These are phyloP conservation scores for Didymella glomerata DNA, from an alignment of 2,329 filamentous ascomycete genomes.

Conservation along the genomic window DNA sequence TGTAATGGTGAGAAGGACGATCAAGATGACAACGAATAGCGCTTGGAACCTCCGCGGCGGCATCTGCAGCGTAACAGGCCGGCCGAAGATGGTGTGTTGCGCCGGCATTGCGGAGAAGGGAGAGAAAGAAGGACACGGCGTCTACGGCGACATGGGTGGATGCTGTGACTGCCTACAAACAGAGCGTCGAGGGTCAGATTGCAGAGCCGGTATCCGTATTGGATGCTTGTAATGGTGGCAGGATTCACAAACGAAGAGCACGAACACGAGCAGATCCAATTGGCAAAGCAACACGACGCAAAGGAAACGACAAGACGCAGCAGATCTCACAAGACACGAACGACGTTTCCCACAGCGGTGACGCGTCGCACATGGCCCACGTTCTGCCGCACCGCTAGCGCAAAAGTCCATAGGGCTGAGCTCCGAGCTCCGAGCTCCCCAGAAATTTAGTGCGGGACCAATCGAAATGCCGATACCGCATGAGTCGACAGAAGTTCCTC, in stretches of 20 bases:
- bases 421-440: conserved; percentile 13
- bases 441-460: conserved; percentile 30
- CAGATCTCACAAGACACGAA: conserved; percentile 3
- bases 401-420: conserved; percentile 31
- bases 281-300: neutral
- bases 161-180: neutral
- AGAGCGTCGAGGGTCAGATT: neutral
- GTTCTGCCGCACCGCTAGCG: conserved; percentile 20
- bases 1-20: conserved; percentile 44
- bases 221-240: conserved; percentile 9
- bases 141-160: conserved; percentile 17
- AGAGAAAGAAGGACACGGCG: conserved; percentile 9
- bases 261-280: neutral
- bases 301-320: conserved; percentile 20
- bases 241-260: neutral
- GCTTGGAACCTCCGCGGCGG: conserved; percentile 59
- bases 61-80: conserved; percentile 45
- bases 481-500: conserved; percentile 32
- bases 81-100: conserved; percentile 46
- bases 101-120: conserved; percentile 39
- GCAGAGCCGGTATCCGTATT: conserved; percentile 24
- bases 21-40: conserved; percentile 49
- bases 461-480: conserved; percentile 43
- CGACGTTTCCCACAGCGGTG: conserved; percentile 12
- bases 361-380: conserved; percentile 27